Evolutionary conservation across 1,284 basidiomycete genomes (phyloP), one percentile per base, ranked within the genome.

Genomic region (Anthracocystis panici-leucophaei): DNA sequence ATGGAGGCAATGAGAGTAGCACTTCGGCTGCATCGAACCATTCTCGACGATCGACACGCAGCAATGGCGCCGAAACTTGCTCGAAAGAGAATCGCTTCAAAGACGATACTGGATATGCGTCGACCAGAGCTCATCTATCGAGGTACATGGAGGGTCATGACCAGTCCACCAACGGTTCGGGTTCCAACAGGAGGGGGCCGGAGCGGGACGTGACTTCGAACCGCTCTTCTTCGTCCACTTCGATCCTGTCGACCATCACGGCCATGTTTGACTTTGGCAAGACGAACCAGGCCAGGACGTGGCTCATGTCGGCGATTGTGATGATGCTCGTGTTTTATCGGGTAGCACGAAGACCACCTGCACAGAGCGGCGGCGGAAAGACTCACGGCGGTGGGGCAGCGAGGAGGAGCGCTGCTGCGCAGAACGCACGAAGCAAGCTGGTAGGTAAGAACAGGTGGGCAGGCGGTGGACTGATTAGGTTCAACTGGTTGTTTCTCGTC

Each of bases 241-340:
- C 64, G 42, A 49, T 70, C 25, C 48, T 75, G 23, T 60, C 73
- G 31, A 67, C 57, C 12, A 51, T 75, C 49, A 60, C 53, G 6
- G 35, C 64, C 21, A 50, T 63, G 54, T 75, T 75, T 40, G 67
- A 75, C 21, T 57, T 66, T 1, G 59, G 73, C 55, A 70, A 60
- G 23, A 35, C 54, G n/a, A 64, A 45, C 27, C 64, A 57, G 64
- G 57, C 73, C 1, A 40, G 73, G n/a, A 70, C 42, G n/a, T 56
- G 50, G 41, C 60, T 75, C 38, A 64, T 70, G 67, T 60, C 64
- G 49, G 64, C 64, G n/a, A 70, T 75, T n/a, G 73, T 70, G 8
- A 61, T 70, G 67, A 50, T 75, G 57, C 23, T 75, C 7, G 55
- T 70, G 33, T 70, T 70, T 31, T 67, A 67, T 21, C 63, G 73